These are phyloP conservation scores for Paramecium caudatum DNA, from an alignment of 73 alveolate genomes.

Conservation along the genomic window DNA sequence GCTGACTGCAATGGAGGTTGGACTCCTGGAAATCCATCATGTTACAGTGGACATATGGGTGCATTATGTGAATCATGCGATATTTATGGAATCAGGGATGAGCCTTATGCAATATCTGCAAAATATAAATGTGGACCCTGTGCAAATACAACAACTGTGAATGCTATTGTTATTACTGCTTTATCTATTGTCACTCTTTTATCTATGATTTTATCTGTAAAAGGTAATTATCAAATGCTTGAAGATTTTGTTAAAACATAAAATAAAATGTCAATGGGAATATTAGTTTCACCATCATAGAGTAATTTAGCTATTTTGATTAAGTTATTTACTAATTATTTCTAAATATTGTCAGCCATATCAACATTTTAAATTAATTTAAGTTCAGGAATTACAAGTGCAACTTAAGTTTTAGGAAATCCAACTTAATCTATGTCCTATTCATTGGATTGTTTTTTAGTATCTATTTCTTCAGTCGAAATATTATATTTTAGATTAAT, in stretches of 20 bases:
- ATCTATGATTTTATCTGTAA: constrained; percentile 56
- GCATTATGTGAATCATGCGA: constrained; percentile 67
- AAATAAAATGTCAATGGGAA: not conserved
- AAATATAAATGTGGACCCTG: constrained; percentile 64
- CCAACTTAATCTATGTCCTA: constrained; percentile 67
- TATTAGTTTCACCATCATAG: not conserved
- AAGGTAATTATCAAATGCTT: constrained; percentile 56
- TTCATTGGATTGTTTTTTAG: constrained; percentile 63
- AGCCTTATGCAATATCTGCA: not conserved
- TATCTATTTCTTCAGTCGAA: not conserved
- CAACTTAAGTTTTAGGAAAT: constrained; percentile 45
- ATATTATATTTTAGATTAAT: constrained; percentile 51
- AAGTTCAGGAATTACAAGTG: not conserved
- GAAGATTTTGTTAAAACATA: constrained; percentile 38
- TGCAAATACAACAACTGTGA: not conserved
- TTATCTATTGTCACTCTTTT: constrained; percentile 21
- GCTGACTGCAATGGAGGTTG: constrained; percentile 66
- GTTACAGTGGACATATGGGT: constrained; percentile 66
- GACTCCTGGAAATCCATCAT: constrained; percentile 62
- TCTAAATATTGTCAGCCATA: constrained; percentile 31
- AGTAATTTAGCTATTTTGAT: constrained; percentile 60
- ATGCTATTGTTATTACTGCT: constrained; percentile 35
- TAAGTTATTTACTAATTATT: constrained; percentile 57
- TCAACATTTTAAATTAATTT: constrained; percentile 43
- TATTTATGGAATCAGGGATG: constrained; percentile 42